These are phyloP conservation scores for Spinacia oleracea DNA, from an alignment of 179 eudicot species.

Conservation along the genomic window DNA sequence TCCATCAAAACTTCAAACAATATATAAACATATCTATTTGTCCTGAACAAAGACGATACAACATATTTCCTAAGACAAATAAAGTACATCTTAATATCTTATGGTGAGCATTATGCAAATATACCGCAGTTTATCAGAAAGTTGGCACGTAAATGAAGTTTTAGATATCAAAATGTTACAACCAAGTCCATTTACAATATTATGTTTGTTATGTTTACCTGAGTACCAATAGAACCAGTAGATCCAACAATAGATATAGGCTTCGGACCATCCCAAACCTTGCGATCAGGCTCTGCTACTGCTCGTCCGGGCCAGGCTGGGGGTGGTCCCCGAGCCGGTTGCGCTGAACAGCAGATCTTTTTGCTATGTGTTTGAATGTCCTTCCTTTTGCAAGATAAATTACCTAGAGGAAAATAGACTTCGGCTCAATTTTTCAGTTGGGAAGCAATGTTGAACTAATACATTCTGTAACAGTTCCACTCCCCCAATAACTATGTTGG, in stretches of 20 bases:
- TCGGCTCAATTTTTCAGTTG: neutral
- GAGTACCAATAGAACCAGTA: conserved; percentile 98
- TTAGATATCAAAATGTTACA: neutral
- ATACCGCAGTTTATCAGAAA: neutral
- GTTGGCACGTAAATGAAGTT: neutral
- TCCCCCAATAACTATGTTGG: neutral
- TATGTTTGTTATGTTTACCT: conserved; percentile 45
- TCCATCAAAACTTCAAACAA: conserved; percentile 9
- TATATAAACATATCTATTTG: neutral
- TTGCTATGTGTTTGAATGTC: conserved; percentile 46
- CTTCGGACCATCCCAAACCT: conserved; percentile 90
- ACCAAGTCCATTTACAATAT: neutral
- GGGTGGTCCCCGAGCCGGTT: conserved; percentile 72
- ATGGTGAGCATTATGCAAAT: neutral
- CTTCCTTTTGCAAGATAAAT: conserved; percentile 56
- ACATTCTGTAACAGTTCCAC: neutral
- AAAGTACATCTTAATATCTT: neutral
- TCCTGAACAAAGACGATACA: neutral
- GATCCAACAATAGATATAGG: conserved; percentile 94
- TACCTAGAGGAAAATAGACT: conserved; percentile 42
- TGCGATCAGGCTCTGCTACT: conserved; percentile 53
- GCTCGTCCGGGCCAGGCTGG: conserved; percentile 99
- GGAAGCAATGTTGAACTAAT: neutral
- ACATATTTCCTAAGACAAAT: neutral
- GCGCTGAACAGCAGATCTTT: conserved; percentile 67